Evolutionary conservation across 2,329 filamentous ascomycete genomes (phyloP), one percentile per base, ranked within the genome.

Genomic region (Cryphonectria carpinicola): DNA sequence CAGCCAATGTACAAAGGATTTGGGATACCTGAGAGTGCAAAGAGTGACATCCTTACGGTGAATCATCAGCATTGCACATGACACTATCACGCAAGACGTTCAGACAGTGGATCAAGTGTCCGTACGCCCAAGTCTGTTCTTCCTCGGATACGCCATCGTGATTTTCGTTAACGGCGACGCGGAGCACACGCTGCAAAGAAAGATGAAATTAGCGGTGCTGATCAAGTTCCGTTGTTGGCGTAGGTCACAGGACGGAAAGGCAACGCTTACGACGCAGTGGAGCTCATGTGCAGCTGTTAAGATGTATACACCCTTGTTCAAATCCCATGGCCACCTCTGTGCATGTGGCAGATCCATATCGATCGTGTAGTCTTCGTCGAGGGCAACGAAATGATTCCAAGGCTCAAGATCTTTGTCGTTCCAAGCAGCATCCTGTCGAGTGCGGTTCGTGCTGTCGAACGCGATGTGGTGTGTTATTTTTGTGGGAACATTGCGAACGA

Each of bases 241-340:
- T 39, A 11, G 32, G 19, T 28, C 49, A 22, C 37, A 41, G 41
- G n/a, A 58, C 25, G 3, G 22, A 28, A 52, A 39, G 7, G 7
- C 13, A n/a, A 49, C 13, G 67, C 72, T 70, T 66, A 74, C 73
- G 17, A 74, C 65, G 54, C 72, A 74, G 61, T 74, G 72, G 17
- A 74, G 69, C 62, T 74, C 73, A 61, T 74, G 73, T 22, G 73
- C 68, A 28, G 66, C 69, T 1, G 68, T 71, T 39, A 73, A 46
- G 62, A 74, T 73, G 25, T 74, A 74, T 13, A 71, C 69, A 13
- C 72, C 72, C 56, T 74, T 73, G 5, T 65, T 67, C 19, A 41
- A 43, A 41, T 74, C 70, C 70, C 72, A 73, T n/a, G 69, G 73
- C 72, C 72, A 74, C 43, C 72, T 69, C 52, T 74, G 72, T 10